Base-by-base conservation (phyloP, 1,284 basidiomycete species). In the Naganishia cerealis region DNA sequence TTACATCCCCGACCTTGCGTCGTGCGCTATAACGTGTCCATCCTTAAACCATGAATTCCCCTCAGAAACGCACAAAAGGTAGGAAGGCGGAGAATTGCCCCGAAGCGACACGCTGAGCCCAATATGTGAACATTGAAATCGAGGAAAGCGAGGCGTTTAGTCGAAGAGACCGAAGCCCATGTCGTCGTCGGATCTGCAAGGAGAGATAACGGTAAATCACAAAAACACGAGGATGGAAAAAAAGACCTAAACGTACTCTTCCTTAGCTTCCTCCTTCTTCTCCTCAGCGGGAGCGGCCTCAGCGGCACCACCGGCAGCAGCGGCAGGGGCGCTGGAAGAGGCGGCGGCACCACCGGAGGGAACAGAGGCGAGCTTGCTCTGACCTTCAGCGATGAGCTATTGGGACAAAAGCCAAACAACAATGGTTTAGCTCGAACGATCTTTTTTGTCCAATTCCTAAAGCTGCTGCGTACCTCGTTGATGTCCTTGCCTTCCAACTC, bases 401-500 rank as follows among this genome's bases (percentile, higher is more conserved):
- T 16, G 18, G 24, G 29, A 39, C 21, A 10, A 63, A 61, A 54
- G 16, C 18, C 21, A 48, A 21, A 57, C 16, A 39, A 39, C 21
- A 26, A 24, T 24, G 13, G 4, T 16, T 46, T n/a, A 52, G 48
- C 40, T 43, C 1, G 16, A 24, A 7, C 36, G 1, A 54, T 9
- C 12, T 39, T 10, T 39, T 16, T 21, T 55, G 12, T 9, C 7
- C 46, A 8, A 12, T 3, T n/a, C 10, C 46, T 29, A 8, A 18
- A 59, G 7, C 1, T 16, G 16, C 7, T 18, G 81, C 86, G 69
- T 77, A 91, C 90, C 75, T 87, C 82, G 83, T 90, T 87, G 82
- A 96, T 83, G 81, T 91, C 88, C 86, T 98, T 99, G 84, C 90
- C 94, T 75, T 88, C 81, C 73, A 99, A 88, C 86, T 98, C 95